Conservation (phyloP, 2,329 filamentous ascomycete genomes). For the Talaromyces pinophilus region DNA sequence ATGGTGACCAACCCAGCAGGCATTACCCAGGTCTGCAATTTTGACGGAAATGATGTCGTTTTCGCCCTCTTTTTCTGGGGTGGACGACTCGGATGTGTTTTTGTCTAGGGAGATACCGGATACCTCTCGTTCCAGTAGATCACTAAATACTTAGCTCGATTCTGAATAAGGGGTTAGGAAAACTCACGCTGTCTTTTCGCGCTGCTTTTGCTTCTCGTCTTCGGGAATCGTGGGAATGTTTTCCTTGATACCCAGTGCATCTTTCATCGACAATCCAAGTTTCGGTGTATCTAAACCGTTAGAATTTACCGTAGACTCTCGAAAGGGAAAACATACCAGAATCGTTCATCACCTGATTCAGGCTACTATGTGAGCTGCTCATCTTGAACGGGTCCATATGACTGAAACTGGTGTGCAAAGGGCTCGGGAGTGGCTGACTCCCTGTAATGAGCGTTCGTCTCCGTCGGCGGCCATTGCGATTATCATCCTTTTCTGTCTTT, state of each 20-base stretch:
- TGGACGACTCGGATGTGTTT: conserved; percentile 45
- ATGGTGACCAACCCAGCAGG: conserved; percentile 98
- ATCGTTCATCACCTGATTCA: conserved; percentile 82
- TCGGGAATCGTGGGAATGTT: conserved; percentile 33
- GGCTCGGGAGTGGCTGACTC: conserved; percentile 92
- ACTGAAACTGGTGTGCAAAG: conserved; percentile 88
- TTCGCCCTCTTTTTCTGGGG: conserved; percentile 32
- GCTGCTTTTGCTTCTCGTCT: conserved; percentile 71
- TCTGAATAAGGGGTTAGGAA: background rate
- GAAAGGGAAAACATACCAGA: conserved; percentile 48
- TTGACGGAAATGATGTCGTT: conserved; percentile 93
- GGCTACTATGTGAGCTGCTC: conserved; percentile 67
- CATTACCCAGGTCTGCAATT: conserved; percentile 96
- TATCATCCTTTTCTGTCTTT: conserved; percentile 72
- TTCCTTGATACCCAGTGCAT: conserved; percentile 54
- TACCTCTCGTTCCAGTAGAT: conserved; percentile 87
- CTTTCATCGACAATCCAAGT: conserved; percentile 58
- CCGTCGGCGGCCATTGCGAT: conserved; percentile 85
- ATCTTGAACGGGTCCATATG: conserved; percentile 68
- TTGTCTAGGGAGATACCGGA: conserved; percentile 94
- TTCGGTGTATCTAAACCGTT: conserved; percentile 55
- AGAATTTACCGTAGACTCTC: conserved; percentile 36
- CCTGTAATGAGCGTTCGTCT: conserved; percentile 93
- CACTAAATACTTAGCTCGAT: conserved; percentile 52
- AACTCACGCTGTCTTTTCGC: conserved; percentile 90